Percentiles rank a stretch among this genome's conserved stretches.
Evolutionary conservation across 2,329 filamentous ascomycete species (phyloP).

Genomic region (Teratosphaeriaceae sp.): DNA sequence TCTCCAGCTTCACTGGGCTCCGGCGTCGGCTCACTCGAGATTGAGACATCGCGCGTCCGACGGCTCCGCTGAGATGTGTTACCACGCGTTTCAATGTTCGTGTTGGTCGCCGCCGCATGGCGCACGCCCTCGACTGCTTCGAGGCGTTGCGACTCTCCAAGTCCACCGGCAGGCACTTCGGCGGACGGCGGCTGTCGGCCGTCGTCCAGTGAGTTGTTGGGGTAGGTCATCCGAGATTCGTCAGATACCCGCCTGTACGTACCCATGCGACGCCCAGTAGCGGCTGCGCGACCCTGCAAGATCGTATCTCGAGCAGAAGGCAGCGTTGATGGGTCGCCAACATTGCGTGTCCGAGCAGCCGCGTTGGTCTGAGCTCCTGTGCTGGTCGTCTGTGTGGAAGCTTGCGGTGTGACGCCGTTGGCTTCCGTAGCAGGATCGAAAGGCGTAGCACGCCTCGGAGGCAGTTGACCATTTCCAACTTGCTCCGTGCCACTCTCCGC

Average conservation of each 20-base stretch:
- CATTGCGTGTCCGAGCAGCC: too few relatives aligned
- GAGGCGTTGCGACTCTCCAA: neutral
- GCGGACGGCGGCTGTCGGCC: too few relatives aligned
- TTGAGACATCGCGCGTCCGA: neutral
- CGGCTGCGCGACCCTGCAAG: neutral
- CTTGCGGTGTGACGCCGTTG: too few relatives aligned
- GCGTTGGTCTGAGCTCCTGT: neutral
- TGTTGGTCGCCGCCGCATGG: neutral
- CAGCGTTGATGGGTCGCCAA: too few relatives aligned
- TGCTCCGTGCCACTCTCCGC: too few relatives aligned
- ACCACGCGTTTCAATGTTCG: neutral
- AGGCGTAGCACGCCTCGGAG: too few relatives aligned
- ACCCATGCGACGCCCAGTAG: neutral
- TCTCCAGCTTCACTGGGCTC: neutral
- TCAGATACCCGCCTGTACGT: neutral
- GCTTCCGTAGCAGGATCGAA: too few relatives aligned
- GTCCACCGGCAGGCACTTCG: too few relatives aligned
- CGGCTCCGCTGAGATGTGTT: neutral
- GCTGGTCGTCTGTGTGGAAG: neutral
- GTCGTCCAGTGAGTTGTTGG: too few relatives aligned
- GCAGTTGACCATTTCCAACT: too few relatives aligned
- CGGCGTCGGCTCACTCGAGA: neutral
- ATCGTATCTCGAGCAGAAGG: neutral
- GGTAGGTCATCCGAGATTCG: too few relatives aligned
- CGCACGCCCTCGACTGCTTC: neutral